phyloP scores from a whole-genome alignment of 345 rosid genomes.

The Euphorbia lathyris region DNA sequence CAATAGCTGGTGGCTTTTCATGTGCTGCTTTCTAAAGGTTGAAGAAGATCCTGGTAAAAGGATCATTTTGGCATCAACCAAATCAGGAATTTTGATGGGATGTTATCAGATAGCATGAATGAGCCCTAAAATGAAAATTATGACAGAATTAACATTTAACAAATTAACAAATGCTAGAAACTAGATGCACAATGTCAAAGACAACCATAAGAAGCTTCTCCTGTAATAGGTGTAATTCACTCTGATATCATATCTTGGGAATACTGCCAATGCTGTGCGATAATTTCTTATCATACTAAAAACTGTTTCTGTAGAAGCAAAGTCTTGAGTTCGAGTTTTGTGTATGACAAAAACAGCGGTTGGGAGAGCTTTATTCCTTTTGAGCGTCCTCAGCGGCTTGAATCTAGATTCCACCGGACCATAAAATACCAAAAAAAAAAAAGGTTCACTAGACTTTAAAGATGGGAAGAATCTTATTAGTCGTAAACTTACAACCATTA shows the following conservation, averaged over 20 bases:
- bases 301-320: neutral
- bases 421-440: neutral
- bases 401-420: too few relatives aligned
- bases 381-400: too few relatives aligned
- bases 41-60: neutral
- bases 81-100: neutral
- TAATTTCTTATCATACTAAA: neutral
- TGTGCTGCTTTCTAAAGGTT: neutral
- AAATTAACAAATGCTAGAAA: neutral
- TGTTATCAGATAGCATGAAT: neutral
- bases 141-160: neutral
- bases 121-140: neutral
- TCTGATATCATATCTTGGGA: neutral
- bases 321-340: neutral
- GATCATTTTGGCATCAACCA: neutral
- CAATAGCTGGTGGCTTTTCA: neutral
- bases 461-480: neutral
- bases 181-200: constrained; percentile 1
- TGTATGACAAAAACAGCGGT: too few relatives aligned
- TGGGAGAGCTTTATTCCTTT: too few relatives aligned
- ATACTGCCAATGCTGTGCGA: neutral
- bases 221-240: neutral
- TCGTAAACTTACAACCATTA: neutral
- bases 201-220: neutral
- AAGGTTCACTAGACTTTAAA: neutral